Base-by-base conservation (phyloP, 1,139 yeast species). In the Hansenula sp. region DNA sequence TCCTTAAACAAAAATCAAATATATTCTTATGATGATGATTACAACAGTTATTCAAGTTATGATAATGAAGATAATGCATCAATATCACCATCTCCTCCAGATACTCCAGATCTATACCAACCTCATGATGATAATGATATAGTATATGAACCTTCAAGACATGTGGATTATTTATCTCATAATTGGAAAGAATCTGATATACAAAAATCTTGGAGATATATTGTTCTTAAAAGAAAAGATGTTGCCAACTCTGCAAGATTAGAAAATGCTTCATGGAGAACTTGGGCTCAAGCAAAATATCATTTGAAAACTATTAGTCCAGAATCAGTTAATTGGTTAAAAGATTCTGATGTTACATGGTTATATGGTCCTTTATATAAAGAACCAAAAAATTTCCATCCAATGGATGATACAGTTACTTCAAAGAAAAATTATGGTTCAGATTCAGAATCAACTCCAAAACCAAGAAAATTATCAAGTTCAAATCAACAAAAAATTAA, bases 111-210 rank as follows among this genome's bases (percentile, higher is more conserved):
- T 38, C 61, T 55, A 16, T 49, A 64, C 29, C 57, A 64, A 26
- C 86, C 88, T 14, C 89, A 85, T 55, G 98, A 92, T 62, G 98
- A 92, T 63, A 77, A 81, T 24, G 95, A 85, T 53, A 72, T 90
- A 29, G 76, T 76, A 40, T 77, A 77, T 48, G 95, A 86, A 55
- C 97, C 97, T 6, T 77, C 84, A 36, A 75, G 82, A 39, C 97
- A 90, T 57, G 98, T 92, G 14, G 98, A 92, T 65, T 92, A 92
- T 61, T 71, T 92, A 34, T 86, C 96, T 6, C 96, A 92, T 59
- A 77, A 92, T 59, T 92, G 98, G 98, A 88, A 88, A 55, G 97
- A 90, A 50, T 69, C 81, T 6, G 98, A 92, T 60, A 87, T 92
- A 31, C 85, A 95, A 13, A 86, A 86, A 51, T 87, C 96, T 29